Base-by-base conservation (phyloP, 345 rosid genomes). In the Acer negundo region DNA sequence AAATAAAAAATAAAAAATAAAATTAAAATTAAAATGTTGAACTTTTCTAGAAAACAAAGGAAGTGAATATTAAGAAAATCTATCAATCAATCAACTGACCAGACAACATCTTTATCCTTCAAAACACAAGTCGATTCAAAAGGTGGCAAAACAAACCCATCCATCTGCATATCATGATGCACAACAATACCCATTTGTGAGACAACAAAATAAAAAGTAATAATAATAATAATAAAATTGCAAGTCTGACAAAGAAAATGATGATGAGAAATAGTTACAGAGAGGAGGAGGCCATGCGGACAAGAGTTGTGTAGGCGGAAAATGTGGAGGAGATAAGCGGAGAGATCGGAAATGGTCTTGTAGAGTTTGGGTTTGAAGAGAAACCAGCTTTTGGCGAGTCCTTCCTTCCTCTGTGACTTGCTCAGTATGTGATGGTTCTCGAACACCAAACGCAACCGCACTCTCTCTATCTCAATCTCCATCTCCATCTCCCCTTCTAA, bases 131-230 rank as follows among this genome's bases (percentile, higher is more conserved):
- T 90, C 2, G 93, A 89, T 85, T 94, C 98, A 19, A 94, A 94
- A 22, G 94, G 88, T 4, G 98, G 99, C 71, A 97, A 82, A 81
- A 80, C 92, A 79, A 92, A 94, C 8, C 94, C 97, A 74, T 94
- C 97, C 99, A 96, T 96, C 99, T 95, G 87, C 65, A 83, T 15
- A 80, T 78, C 23, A 1, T 23, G 23, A 61, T 38, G 15, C 35
- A 44, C 15, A 61, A 73, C 0, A 56, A 59, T 17, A 58, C 62
- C 1, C 62, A 17, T n/a, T 58, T 58, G 62, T 58, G n/a, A 47
- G 23, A 69, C 20, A n/a, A 26, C 26, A 26, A 19, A 49, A 67
- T 63, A 24, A 69, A 75, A 76, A 35, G 5, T 35, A 4, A 35
- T 35, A 35, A 28, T 28, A 26, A 13, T 58, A 15, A 49, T 9